Evolutionary conservation across 2,329 filamentous ascomycete species (phyloP), one percentile per base, ranked within the genome.

Genomic region (Neonectria neomacrospora): DNA sequence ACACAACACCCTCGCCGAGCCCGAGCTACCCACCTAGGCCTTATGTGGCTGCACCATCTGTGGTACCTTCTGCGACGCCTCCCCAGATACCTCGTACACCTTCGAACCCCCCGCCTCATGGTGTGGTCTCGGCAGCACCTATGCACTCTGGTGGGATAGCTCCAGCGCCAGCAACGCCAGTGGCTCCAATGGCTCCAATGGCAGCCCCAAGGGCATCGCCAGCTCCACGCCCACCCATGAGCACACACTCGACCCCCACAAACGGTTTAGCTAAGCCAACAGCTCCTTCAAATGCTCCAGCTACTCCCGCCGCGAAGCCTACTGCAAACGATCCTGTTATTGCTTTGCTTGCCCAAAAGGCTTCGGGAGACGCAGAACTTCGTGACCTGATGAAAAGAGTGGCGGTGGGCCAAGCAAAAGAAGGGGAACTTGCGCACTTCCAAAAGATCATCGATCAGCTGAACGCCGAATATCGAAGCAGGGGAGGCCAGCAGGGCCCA

Each of bases 341-440:
- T 59, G 90, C 93, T 54, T 88, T 91, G 67, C 80, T 96, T 26
- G 92, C 92, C 0, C 90, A 92, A 71, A 88, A 88, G 67, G 92
- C 92, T 7, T 91, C 90, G 0, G 88, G 87, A 26, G 91, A 96
- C 73, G 85, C 88, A 0, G 85, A 90, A 58, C 81, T 96, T 10
- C 90, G 93, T 61, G 88, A 91, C 37, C 81, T 96, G 0, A 96
- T 96, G 92, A 93, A 93, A 75, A 88, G 92, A 56, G 92, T 96
- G 1, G 92, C 92, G 0, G 88, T 90, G 28, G 92, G 92, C 1
- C 86, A 90, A 68, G 92, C 92, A 0, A 88, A 86, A 12, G 85
- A 88, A 39, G 86, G 88, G 14, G 91, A 96, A 74, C 80, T 96
- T 12, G 88, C 88, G 50, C 87, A 89, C 65, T 96, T 96, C 70